Evolutionary conservation across 2,329 filamentous ascomycete species (phyloP), one percentile per base, ranked within the genome.

Genomic region (Monosporascus sp.): DNA sequence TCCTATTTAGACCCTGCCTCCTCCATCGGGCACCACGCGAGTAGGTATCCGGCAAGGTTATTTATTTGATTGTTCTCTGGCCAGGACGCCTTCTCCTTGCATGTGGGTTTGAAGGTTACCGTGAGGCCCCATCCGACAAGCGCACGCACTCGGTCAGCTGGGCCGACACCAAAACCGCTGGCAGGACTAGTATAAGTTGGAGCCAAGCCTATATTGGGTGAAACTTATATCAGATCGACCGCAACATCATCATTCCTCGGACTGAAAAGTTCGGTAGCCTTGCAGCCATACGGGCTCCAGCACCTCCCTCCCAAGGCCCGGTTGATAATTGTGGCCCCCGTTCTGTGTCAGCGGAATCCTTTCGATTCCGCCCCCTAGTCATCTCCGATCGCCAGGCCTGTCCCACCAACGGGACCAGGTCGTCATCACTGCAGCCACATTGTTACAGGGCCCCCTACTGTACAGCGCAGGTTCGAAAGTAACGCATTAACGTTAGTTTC

Each of bases 401-500:
- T 46, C 43, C 43, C 43, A 46, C 43, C 24, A 14, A 37, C 50
- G 51, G 51, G 24, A 51, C 54, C 31, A 56, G 55, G 31, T 35
- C 31, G 11, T 52, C 54, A 53, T 54, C 57, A 58, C 57, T 55
- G 59, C 59, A 60, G 53, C 52, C 58, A 58, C 55, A 57, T 57
- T 52, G 50, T 52, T 56, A 48, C 58, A 60, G 55, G 51, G 18
- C 41, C 50, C 58, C 58, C 54, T 58, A 62, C 58, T 53, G 60
- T 62, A 55, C 58, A 55, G 56, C 43, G n/a, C 24, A 26, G 7
- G 3, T 26, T 5, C 26, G 22, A 51, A 58, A 54, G 52, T 54
- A 55, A 43, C 53, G 58, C 55, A 52, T 51, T 56, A 51, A 55
- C 57, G 58, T 56, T 56, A 64, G 60, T 63, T 67, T 59, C 65